Evolutionary conservation across 2,329 filamentous ascomycete species (phyloP), one percentile per base, ranked within the genome.

Genomic region (Epichloe scottii): DNA sequence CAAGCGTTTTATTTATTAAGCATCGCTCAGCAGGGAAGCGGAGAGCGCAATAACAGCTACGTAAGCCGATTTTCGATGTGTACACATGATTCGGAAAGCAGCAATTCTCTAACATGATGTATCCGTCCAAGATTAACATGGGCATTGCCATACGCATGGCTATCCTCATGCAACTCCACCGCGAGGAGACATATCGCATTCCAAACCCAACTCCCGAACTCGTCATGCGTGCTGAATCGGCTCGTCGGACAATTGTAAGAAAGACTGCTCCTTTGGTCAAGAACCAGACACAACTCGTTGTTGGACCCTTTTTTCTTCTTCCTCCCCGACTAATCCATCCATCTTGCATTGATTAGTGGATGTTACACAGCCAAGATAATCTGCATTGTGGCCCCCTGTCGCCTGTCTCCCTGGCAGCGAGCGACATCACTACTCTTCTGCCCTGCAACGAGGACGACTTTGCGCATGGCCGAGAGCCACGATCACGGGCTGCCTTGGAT

Each of bases 1-100:
- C 78, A 81, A 60, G 77, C 72, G 1, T 81, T 81, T 53, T 80
- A 79, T 55, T 63, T 81, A 3, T 64, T 81, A 15, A 78, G 76
- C 57, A 74, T 81, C 50, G 76, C 77, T 4, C 77, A 81, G 55
- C 77, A 80, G 58, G 76, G 76, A 14, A 77, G 72, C 49, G 77
- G 75, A 0, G 64, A 74, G 55, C 73, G 70, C 40, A 75, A 77
- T 48, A 68, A 67, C 49, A 80, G 77, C 61, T 77, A 75, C 56
- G 76, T 79, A 60, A 58, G 76, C 66, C 19, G 34, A 21, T 4
- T 19, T 17, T 15, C 33, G 15, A 26, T 26, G 3, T 19, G 15
- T 11, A 7, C 17, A 37, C 42, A 17, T 23, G 12, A 5, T 37
- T 19, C 2, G 19, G 6, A 52, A 40, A 14, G 21, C 15, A 39